Evolutionary conservation across 1,284 basidiomycete species (phyloP).

Genomic region (Boletus semigastroideus): DNA sequence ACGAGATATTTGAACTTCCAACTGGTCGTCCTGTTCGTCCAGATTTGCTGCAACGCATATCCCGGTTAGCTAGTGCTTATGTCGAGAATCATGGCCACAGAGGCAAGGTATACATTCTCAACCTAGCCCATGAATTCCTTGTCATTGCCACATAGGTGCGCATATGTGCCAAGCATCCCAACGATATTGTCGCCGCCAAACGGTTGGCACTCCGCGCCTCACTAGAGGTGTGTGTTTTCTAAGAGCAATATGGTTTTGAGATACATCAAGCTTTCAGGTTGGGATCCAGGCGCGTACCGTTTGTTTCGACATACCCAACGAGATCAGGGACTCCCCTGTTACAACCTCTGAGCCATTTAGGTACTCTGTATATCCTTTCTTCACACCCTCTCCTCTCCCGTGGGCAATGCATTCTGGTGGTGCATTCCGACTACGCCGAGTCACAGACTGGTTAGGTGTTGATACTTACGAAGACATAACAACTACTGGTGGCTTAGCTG

Average conservation of each 20-base stretch:
- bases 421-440: constrained; percentile 58
- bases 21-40: constrained; percentile 39
- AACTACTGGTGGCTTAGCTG: constrained; percentile 39
- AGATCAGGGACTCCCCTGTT: constrained; percentile 25
- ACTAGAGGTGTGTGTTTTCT: constrained; percentile 44
- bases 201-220: constrained; percentile 51
- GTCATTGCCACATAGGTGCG: constrained; percentile 44
- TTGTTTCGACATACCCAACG: constrained; percentile 39
- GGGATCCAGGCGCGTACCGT: constrained; percentile 24
- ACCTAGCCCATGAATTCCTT: not conserved
- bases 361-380: constrained; percentile 67
- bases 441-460: constrained; percentile 55
- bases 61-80: constrained; percentile 63
- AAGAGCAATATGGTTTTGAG: not conserved
- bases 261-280: constrained; percentile 13
- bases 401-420: constrained; percentile 46
- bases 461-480: constrained; percentile 35
- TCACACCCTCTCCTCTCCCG: constrained; percentile 47
- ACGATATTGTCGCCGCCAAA: constrained; percentile 46
- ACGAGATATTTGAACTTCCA: constrained; percentile 52
- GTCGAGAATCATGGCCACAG: constrained; percentile 48
- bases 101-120: constrained; percentile 42
- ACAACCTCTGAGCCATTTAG: constrained; percentile 31
- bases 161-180: constrained; percentile 47
- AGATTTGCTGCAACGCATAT: constrained; percentile 58